These are phyloP conservation scores for Alternaria brassicae DNA, from an alignment of 2,329 filamentous ascomycete genomes.

Conservation along the genomic window DNA sequence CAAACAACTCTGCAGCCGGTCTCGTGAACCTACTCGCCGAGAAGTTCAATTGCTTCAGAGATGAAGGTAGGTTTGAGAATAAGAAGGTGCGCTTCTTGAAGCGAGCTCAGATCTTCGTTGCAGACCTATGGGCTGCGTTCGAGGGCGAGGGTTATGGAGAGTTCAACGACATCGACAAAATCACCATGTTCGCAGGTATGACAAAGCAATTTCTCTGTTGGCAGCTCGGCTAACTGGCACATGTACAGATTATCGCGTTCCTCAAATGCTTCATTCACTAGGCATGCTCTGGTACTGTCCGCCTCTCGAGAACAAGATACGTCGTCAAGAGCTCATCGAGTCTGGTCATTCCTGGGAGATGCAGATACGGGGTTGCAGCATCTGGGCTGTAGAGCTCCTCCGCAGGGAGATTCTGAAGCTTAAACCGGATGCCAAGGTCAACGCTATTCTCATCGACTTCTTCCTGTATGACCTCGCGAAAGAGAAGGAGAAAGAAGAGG, in stretches of 20 bases:
- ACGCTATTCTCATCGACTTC: constrained; percentile 95
- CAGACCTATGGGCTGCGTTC: constrained; percentile 96
- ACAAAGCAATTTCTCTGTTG: not conserved
- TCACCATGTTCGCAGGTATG: constrained; percentile 91
- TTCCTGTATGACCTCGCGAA: constrained; percentile 97
- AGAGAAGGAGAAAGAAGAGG: constrained; percentile 67
- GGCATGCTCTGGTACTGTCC: constrained; percentile 87
- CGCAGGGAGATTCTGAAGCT: constrained; percentile 76
- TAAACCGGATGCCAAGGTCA: constrained; percentile 74
- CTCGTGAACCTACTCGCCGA: constrained; percentile 86
- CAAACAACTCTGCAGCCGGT: constrained; percentile 78
- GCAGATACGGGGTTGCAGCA: constrained; percentile 89
- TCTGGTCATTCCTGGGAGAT: constrained; percentile 81
- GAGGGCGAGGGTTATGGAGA: constrained; percentile 78
- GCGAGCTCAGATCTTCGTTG: constrained; percentile 93
- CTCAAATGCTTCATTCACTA: constrained; percentile 86
- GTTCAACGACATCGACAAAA: constrained; percentile 90
- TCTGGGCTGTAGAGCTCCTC: constrained; percentile 95
- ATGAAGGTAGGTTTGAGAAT: constrained; percentile 77
- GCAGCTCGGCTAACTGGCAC: not conserved
- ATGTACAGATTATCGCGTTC: constrained; percentile 84
- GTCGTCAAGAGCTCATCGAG: constrained; percentile 68
- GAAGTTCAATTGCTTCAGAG: constrained; percentile 85
- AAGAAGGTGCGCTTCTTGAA: constrained; percentile 85
- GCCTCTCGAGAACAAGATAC: constrained; percentile 74